Percentiles rank a stretch among this genome's conserved stretches.
Conservation (phyloP, 768 basidiomycete species). For the Psilocybe cyanescens region DNA sequence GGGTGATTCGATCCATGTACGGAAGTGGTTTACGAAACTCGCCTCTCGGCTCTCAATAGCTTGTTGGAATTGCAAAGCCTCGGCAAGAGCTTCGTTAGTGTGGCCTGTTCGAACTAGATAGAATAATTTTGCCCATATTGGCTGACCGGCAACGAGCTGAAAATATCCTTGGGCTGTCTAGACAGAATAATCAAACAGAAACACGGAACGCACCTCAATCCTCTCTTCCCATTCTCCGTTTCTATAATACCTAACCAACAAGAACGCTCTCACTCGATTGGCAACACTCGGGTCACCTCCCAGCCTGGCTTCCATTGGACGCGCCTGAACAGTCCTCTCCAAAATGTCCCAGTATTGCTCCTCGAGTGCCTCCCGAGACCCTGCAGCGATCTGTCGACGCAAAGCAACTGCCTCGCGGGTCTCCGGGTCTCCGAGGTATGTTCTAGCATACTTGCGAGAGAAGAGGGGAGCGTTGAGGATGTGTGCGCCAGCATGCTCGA, state of each 20-base stretch:
- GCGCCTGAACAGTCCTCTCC: slow-evolving; percentile 79
- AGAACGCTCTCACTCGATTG: slow-evolving; percentile 90
- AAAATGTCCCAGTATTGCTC: slow-evolving; percentile 88
- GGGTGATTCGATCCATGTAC: slow-evolving; percentile 79
- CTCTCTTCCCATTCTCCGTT: slow-evolving; percentile 86
- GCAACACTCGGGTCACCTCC: slow-evolving; percentile 91
- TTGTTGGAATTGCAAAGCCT: slow-evolving; percentile 70
- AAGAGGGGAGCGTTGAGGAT: slow-evolving; percentile 80
- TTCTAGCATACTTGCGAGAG: slow-evolving; percentile 82
- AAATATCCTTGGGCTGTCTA: background rate
- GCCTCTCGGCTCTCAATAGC: slow-evolving; percentile 79
- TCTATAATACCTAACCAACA: slow-evolving; percentile 78
- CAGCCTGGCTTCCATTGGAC: slow-evolving; percentile 82
- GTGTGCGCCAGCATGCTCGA: slow-evolving; percentile 81
- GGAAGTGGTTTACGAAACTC: slow-evolving; percentile 82
- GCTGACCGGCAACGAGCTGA: slow-evolving; percentile 83
- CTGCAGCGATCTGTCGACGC: slow-evolving; percentile 74
- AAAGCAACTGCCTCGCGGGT: slow-evolving; percentile 69
- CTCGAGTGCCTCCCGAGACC: slow-evolving; percentile 82
- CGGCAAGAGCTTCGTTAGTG: slow-evolving; percentile 75
- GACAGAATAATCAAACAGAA: background rate
- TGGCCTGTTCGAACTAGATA: slow-evolving; percentile 91
- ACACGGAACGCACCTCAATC: slow-evolving; percentile 67
- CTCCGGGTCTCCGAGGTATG: slow-evolving; percentile 71
- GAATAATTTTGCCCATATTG: slow-evolving; percentile 94